These are phyloP conservation scores for Breynia disticha DNA, from an alignment of 441 rosid genomes.

Conservation along the genomic window DNA sequence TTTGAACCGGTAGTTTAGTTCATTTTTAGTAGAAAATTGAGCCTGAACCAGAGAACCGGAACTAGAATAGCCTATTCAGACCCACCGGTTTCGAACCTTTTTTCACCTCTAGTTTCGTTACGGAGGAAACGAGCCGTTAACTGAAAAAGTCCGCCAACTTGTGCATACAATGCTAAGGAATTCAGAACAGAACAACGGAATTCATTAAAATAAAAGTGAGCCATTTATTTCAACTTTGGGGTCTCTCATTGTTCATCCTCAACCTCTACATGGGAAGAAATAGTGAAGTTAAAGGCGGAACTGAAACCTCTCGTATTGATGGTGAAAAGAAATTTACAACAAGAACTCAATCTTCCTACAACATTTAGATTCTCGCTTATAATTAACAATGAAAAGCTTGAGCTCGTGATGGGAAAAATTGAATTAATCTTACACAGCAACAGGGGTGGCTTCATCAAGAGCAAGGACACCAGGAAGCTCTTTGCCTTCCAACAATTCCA, in stretches of 20 bases:
- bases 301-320: constrained; percentile 12
- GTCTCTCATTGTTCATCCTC: constrained; percentile 10
- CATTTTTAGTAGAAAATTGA: too few species aligned
- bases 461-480: constrained; percentile 87
- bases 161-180: too few species aligned
- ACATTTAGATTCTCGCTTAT: constrained; percentile 16
- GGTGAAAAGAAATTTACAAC: constrained; percentile 23
- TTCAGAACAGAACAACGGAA: not conserved
- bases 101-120: too few species aligned
- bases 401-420: constrained; percentile 9
- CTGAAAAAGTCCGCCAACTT: too few species aligned
- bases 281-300: constrained; percentile 7
- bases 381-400: constrained; percentile 1
- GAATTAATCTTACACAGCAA: constrained; percentile 35
- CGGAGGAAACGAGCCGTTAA: too few species aligned
- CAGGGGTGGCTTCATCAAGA: constrained; percentile 61
- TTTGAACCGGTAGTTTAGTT: too few species aligned
- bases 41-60: too few species aligned
- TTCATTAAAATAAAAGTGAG: constrained; percentile 5
- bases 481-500: constrained; percentile 90
- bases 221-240: constrained; percentile 16
- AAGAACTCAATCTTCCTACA: constrained; percentile 24
- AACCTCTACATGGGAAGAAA: constrained; percentile 10
- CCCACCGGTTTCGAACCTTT: too few species aligned
- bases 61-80: too few species aligned